These are phyloP conservation scores for Besnoitia besnoiti DNA, from an alignment of 169 alveolate species.

Conservation along the genomic window DNA sequence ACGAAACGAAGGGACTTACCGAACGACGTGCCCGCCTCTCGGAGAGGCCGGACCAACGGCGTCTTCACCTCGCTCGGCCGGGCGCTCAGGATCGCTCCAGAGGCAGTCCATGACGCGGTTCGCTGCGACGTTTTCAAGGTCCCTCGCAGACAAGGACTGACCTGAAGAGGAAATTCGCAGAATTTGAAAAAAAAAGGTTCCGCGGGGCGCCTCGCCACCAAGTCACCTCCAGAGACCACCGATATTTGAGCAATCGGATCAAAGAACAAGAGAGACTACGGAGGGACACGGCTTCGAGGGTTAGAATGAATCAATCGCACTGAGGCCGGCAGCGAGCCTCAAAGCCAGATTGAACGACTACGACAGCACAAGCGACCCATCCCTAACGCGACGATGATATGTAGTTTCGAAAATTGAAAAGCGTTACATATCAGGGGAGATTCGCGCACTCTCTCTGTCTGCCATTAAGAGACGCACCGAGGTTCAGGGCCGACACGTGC, in stretches of 20 bases:
- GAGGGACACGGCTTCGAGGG: too few species aligned
- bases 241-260: too few species aligned
- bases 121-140: background rate
- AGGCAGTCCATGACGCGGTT: constrained; percentile 40
- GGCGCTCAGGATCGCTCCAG: constrained; percentile 39
- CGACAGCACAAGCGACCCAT: too few species aligned
- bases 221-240: background rate
- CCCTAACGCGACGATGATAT: too few species aligned
- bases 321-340: too few species aligned
- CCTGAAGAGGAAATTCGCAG: background rate
- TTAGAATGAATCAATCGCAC: too few species aligned
- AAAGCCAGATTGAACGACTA: too few species aligned
- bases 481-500: background rate
- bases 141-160: background rate
- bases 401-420: too few species aligned
- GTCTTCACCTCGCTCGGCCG: constrained; percentile 1
- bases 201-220: background rate
- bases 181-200: background rate
- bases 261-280: too few species aligned
- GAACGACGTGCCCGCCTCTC: constrained; percentile 19
- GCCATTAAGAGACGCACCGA: constrained; percentile 34
- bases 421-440: too few species aligned
- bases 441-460: too few species aligned
- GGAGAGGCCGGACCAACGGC: background rate
- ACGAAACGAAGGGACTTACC: too few species aligned